Base-by-base conservation (phyloP, 768 basidiomycete genomes). In the Lanmaoa rubissima region DNA sequence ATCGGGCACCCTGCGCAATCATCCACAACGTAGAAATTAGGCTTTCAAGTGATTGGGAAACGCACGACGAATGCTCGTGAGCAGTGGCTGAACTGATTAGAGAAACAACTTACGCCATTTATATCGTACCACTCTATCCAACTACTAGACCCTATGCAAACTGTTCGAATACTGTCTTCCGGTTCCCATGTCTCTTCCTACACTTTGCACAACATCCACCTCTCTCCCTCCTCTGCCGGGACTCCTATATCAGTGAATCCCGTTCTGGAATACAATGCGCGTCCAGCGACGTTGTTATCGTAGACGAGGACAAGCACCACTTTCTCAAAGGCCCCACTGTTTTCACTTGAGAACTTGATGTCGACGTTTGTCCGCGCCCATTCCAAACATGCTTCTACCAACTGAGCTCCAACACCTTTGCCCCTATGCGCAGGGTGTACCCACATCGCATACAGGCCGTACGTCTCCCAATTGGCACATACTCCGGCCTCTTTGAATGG, bases 201-300 rank as follows among this genome's bases (percentile, higher is more conserved):
- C 72, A 57, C 77, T 76, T 51, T 69, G 16, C 42, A 13, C 17
- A 32, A 43, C 68, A 69, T 70, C 57, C 58, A 69, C n/a, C n/a
- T 53, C 26, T 59, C 12, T n/a, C 59, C 68, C 35, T 66, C 52
- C 1, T 21, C 7, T 4, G 40, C 32, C 1, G 48, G 12, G 24
- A 64, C 53, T 2, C 35, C 62, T 19, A 64, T 26, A 31, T 63
- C 49, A 24, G 36, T 48, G 48, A 72, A 72, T 16, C 68, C 62
- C 16, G 19, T 8, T 38, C 58, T 68, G 24, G 54, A 59, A 51
- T 68, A 70, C 38, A 70, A 41, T 4, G 58, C 53, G 6, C 53
- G 54, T 11, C 57, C 66, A 16, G 55, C 47, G 32, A 46, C 19
- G 40, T 70, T 70, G 36, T 54, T 12, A 2, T 58, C 51, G 31